Conservation (phyloP, 2,329 filamentous ascomycete species). For the Hypoxylon sp. region DNA sequence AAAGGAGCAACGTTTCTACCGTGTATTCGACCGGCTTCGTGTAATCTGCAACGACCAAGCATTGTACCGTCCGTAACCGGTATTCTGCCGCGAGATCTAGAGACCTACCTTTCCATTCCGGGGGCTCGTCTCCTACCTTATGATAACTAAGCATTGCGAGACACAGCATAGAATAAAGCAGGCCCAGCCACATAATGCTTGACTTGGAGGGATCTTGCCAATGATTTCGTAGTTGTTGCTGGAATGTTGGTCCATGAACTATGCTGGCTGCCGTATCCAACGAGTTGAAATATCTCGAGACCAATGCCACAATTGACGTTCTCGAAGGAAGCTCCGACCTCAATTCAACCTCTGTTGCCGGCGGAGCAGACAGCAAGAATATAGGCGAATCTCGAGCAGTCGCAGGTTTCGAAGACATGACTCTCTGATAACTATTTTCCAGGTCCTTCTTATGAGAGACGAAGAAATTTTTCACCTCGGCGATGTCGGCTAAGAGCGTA, state of each 20-base stretch:
- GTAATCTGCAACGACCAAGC: slow-evolving; percentile 80
- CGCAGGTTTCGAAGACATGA: slow-evolving; percentile 74
- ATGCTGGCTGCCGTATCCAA: slow-evolving; percentile 77
- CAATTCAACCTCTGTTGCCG: slow-evolving; percentile 80
- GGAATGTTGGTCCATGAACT: slow-evolving; percentile 86
- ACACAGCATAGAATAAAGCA: slow-evolving; percentile 81
- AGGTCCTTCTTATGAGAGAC: slow-evolving; percentile 86
- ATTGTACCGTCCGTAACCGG: slow-evolving; percentile 79
- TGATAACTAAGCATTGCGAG: slow-evolving; percentile 83
- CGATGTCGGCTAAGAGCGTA: slow-evolving; percentile 81
- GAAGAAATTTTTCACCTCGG: slow-evolving; percentile 95
- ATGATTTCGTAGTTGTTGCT: slow-evolving; percentile 73
- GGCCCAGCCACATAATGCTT: slow-evolving; percentile 80
- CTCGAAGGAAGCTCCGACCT: slow-evolving; percentile 83
- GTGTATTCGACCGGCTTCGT: slow-evolving; percentile 80
- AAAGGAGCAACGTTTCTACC: slow-evolving; percentile 81
- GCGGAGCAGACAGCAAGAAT: slow-evolving; percentile 80
- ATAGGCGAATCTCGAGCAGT: slow-evolving; percentile 74
- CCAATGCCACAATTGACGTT: slow-evolving; percentile 83
- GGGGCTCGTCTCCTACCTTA: slow-evolving; percentile 82
- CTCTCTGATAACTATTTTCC: slow-evolving; percentile 81
- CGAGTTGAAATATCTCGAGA: slow-evolving; percentile 91
- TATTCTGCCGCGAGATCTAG: slow-evolving; percentile 73
- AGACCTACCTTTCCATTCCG: slow-evolving; percentile 77
- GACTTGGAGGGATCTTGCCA: slow-evolving; percentile 81